A percentile compares a stretch with the other conserved stretches of the same genome.
Evolutionary conservation across 129 eudicot genomes (phyloP).

Genomic region (Flaveria bidentis): DNA sequence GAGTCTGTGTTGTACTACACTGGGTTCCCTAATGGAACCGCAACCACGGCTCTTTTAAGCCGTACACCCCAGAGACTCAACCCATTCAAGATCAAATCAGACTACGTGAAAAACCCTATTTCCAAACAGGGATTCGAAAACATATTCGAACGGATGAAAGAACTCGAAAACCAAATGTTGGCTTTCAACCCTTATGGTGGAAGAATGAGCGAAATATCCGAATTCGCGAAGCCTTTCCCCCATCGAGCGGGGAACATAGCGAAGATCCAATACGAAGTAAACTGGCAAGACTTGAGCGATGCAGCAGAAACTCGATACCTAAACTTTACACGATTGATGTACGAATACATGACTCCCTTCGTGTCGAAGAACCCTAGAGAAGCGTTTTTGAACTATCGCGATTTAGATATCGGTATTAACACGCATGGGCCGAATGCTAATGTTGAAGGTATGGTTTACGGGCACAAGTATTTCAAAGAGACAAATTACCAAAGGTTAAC

Average conservation of each 20-base stretch:
- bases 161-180: conserved; percentile 26
- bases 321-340: conserved; percentile 36
- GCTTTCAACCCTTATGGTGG: conserved; percentile 58
- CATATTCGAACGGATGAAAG: conserved; percentile 31
- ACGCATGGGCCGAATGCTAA: conserved; percentile 33
- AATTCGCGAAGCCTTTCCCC: conserved; percentile 46
- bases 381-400: conserved; percentile 57
- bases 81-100: conserved; percentile 47
- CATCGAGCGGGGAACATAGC: conserved; percentile 45
- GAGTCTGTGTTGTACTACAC: conserved; percentile 37
- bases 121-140: conserved; percentile 35
- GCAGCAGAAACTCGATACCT: conserved; percentile 23
- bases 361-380: conserved; percentile 49
- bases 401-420: conserved; percentile 49
- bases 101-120: conserved; percentile 39
- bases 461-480: conserved; percentile 42
- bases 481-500: conserved; percentile 44
- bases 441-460: conserved; percentile 44
- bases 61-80: conserved; percentile 22
- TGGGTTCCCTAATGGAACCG: conserved; percentile 29
- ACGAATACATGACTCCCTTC: conserved; percentile 49
- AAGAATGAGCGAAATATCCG: conserved; percentile 46
- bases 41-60: conserved; percentile 29
- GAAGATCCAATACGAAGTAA: conserved; percentile 37
- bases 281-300: conserved; percentile 40